Base-by-base conservation (phyloP, 257 asterid genomes). In the Pogostemon cablin region DNA sequence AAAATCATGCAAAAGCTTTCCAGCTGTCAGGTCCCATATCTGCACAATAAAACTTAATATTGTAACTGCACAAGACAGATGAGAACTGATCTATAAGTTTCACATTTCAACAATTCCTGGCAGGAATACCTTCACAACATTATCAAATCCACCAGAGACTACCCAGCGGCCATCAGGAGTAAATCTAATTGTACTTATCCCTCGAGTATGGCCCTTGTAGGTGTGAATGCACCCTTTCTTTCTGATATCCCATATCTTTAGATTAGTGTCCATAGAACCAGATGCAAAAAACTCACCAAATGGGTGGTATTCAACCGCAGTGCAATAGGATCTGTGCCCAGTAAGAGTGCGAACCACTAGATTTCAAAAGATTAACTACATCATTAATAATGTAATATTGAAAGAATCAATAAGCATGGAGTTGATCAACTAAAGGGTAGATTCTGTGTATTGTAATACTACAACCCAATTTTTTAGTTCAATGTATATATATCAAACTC, bases 101-200 rank as follows among this genome's bases (percentile, higher is more conserved):
- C 58, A 67, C 52, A 10, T 75, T 62, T 17, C 39, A 56, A 15
- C 44, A 72, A 69, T 62, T 15, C 44, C 15, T 65, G 37, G 9
- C 46, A 47, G 68, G 43, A 72, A 61, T 84, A 95, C 98, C 99
- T 91, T 95, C 7, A 95, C 95, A 37, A 88, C 93, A 76, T 91
- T 95, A 81, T 95, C 99, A 62, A 85, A 85, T 78, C 99, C 99
- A 70, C 99, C 98, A 75, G 99, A 95, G 69, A 95, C 98, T 46
- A 91, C 98, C 99, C 99, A 95, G 68, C 99, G 98, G 72, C 99
- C 98, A 86, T 95, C 99, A 41, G 99, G 99, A 69, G 87, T 82
- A 91, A 95, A 95, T 74, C 95, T 84, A 54, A 95, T 91, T 17
- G 86, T 89, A 79, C 95, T 91, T 64, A 95, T 88, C 75, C 98